Base-by-base conservation (phyloP, 495 filamentous ascomycete genomes). In the Neurospora tetraspora region DNA sequence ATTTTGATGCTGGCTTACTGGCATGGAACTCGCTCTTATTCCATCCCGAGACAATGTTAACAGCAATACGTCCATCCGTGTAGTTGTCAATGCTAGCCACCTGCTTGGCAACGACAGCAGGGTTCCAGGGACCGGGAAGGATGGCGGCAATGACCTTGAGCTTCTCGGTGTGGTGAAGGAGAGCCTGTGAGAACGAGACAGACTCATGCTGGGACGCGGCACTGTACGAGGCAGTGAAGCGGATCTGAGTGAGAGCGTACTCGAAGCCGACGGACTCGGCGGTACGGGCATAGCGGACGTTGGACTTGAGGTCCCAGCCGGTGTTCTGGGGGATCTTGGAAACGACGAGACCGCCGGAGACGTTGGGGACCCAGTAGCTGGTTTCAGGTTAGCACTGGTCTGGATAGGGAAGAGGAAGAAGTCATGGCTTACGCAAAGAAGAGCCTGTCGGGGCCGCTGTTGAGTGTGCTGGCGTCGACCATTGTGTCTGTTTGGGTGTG, bases 291-390 rank as follows among this genome's bases (percentile, higher is more conserved):
- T 86, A 86, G 43, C 75, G 74, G 9, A 82, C 76, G 75, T 86
- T 86, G 37, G 79, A 80, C 37, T 82, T 78, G 45, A 85, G 79
- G 68, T 82, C 81, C 83, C 83, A 86, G n/a, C 73, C 73, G 23
- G 84, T 86, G 5, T 76, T 73, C 70, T 86, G 84, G n/a, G 82
- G 79, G 53, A 86, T 84, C 73, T 85, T 86, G 71, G 79, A 82
- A 53, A 84, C 82, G 20, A 86, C 83, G 9, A 86, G 78, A 11
- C 83, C 84, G 69, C 84, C 84, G 5, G 83, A 84, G 20, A 86
- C 84, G 72, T 86, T 86, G 45, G 84, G 84, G 18, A 86, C 84
- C 84, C 84, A 85, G 79, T 85, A 86, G 18, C 79, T 81, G 39
- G 20, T 68, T 45, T 18, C 31, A 68, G 69, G 69, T 71, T 39